phyloP scores from a whole-genome alignment of 345 rosid species.

The Hypericum androsaemum region DNA sequence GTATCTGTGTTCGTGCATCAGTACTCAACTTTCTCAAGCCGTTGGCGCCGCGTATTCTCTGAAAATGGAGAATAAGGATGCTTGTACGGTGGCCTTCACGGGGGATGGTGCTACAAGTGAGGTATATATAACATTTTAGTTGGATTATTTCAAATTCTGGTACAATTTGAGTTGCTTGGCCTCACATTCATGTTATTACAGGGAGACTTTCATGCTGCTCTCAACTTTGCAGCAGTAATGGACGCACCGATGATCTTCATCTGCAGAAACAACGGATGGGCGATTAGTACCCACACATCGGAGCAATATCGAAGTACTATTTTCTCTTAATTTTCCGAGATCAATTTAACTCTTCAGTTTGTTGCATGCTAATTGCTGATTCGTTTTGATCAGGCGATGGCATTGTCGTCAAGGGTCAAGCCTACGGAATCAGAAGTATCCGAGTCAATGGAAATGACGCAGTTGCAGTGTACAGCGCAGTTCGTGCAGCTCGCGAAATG shows the following conservation, averaged over 20 bases:
- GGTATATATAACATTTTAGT: constrained; percentile 14
- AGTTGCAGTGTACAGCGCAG: constrained; percentile 58
- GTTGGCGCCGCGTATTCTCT: constrained; percentile 66
- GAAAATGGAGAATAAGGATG: constrained; percentile 62
- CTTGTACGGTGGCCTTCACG: constrained; percentile 47
- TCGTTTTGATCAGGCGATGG: constrained; percentile 54
- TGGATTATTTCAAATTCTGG: not conserved
- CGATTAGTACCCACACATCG: constrained; percentile 60
- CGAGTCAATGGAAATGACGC: constrained; percentile 82
- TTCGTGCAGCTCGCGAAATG: constrained; percentile 50
- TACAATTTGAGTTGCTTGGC: not conserved
- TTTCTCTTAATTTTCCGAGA: not conserved
- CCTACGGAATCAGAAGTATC: constrained; percentile 68
- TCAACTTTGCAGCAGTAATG: constrained; percentile 81
- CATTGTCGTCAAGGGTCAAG: constrained; percentile 61
- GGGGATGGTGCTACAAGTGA: constrained; percentile 84
- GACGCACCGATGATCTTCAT: constrained; percentile 64
- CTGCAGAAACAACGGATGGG: constrained; percentile 90
- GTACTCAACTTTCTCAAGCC: constrained; percentile 80
- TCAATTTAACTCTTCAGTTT: not conserved
- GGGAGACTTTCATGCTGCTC: constrained; percentile 84
- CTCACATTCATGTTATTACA: constrained; percentile 2
- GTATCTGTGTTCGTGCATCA: constrained; percentile 7
- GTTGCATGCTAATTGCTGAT: not conserved
- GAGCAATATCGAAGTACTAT: constrained; percentile 69